Percentiles rank a stretch among this genome's conserved stretches.
Evolutionary conservation across 768 basidiomycete genomes (phyloP).

Genomic region (Pleurotus eryngii): DNA sequence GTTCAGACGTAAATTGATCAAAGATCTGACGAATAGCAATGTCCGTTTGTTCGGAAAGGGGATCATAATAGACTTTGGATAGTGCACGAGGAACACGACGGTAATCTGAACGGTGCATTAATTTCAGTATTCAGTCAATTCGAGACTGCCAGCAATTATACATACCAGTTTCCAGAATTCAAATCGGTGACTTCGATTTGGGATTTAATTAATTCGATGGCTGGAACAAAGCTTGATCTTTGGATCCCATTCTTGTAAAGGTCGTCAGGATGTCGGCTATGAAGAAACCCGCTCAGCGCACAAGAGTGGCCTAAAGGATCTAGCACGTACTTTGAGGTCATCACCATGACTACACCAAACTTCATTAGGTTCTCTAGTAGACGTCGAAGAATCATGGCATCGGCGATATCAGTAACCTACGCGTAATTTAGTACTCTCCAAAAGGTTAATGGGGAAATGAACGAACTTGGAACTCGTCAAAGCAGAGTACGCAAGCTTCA

Average conservation of each 20-base stretch:
- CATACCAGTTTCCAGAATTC: conserved; percentile 91
- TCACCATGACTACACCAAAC: conserved; percentile 89
- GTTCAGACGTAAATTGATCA: conserved; percentile 57
- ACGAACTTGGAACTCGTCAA: conserved; percentile 95
- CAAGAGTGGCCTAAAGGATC: conserved; percentile 1
- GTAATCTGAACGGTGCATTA: conserved; percentile 60
- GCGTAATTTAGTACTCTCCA: neutral
- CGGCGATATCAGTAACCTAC: conserved; percentile 94
- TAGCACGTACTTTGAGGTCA: conserved; percentile 91
- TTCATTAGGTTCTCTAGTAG: conserved; percentile 83
- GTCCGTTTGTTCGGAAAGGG: conserved; percentile 61
- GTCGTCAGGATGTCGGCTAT: conserved; percentile 93
- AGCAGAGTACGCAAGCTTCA: conserved; percentile 85
- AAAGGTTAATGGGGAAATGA: conserved; percentile 1
- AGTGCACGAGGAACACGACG: conserved; percentile 89
- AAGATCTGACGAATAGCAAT: conserved; percentile 85
- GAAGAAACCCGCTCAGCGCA: neutral
- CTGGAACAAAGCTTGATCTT: conserved; percentile 88
- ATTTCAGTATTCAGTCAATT: conserved; percentile 2
- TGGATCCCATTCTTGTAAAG: conserved; percentile 99
- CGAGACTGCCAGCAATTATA: conserved; percentile 5
- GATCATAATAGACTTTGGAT: conserved; percentile 92
- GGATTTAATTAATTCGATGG: conserved; percentile 89
- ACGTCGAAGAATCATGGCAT: conserved; percentile 95
- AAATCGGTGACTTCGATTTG: conserved; percentile 88